Percentiles rank a stretch among this genome's conserved stretches.
Conservation (phyloP, 352 stramenopile genomes). For the Phytophthora pistaciae region DNA sequence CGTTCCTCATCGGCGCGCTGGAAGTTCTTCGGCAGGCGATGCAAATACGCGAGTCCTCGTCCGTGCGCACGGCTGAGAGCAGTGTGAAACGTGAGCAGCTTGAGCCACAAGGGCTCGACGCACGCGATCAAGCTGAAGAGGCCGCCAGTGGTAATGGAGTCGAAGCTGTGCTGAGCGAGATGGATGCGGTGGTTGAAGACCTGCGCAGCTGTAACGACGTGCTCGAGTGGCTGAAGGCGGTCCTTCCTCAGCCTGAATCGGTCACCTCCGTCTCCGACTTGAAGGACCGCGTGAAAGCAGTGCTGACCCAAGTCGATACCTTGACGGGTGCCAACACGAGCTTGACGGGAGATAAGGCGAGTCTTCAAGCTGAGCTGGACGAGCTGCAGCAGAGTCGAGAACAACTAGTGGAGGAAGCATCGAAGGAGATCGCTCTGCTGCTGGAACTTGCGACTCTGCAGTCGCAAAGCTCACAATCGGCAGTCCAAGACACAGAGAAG, state of each 20-base stretch:
- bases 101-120: background rate
- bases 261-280: constrained; percentile 34
- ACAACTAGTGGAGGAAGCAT: constrained; percentile 31
- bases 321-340: constrained; percentile 27
- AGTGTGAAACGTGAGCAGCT: background rate
- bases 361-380: constrained; percentile 25
- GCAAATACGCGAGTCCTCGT: constrained; percentile 28
- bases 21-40: constrained; percentile 32
- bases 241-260: constrained; percentile 44
- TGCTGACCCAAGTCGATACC: constrained; percentile 43
- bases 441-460: constrained; percentile 19
- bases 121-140: background rate
- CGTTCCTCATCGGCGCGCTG: constrained; percentile 32
- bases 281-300: constrained; percentile 24
- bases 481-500: constrained; percentile 6
- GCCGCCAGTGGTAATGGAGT: background rate
- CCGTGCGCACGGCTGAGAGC: background rate
- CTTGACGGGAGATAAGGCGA: constrained; percentile 28
- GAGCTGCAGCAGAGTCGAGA: constrained; percentile 23
- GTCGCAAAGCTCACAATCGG: background rate
- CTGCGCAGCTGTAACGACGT: constrained; percentile 34
- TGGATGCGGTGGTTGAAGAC: constrained; percentile 39
- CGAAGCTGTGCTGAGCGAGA: constrained; percentile 26
- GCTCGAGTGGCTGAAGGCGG: constrained; percentile 33
- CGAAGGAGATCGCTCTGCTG: constrained; percentile 36